Evolutionary conservation across 163 green algal species (phyloP), one percentile per base, ranked within the genome.

Genomic region (Coccomyxa subellipsoidea): DNA sequence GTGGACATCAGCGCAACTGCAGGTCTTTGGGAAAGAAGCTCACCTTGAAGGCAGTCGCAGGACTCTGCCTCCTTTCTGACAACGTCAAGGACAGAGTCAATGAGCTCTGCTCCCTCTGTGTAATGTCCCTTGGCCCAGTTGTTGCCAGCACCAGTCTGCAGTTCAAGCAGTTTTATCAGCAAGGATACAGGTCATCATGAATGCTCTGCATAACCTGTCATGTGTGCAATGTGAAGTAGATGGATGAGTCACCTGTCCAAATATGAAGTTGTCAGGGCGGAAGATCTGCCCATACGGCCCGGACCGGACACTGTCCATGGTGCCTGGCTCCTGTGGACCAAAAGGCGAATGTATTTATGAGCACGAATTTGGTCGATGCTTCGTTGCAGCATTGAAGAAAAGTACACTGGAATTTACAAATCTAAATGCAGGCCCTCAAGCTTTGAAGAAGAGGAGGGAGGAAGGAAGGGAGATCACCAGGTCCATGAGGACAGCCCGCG

Each of bases 91-190:
- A 98, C 96, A 36, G 92, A 96, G 91, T 99, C 96, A 81, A 99
- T 98, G 36, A 99, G 88, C 91, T 99, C 96, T 66, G 95, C 95
- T 66, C 96, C 95, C 88, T 98, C 95, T 34, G 96, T 99, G 92
- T 99, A 99, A 93, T 99, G 96, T 18, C 95, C 95, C 91, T 98
- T 98, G 81, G 95, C 95, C 95, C 95, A 99, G 93, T 99, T 99
- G 90, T 99, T 99, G 54, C 95, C 96, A 12, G 96, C 96, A 80
- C 94, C 95, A 78, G 93, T 96, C 86, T 94, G 90, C 70, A 77
- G 7, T n/a, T n/a, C n/a, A 18, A 59, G 47, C 15, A 59, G 47
- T 59, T 12, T 12, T 18, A 59, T 7, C n/a, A n/a, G 23, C 47
- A 12, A 59, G 21, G 47, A 59, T 12, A 27, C 21, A 59, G 47